Percentiles rank a stretch among this genome's conserved stretches.
Conservation (phyloP, 73 alveolate genomes). For the Tetrahymena borealis region DNA sequence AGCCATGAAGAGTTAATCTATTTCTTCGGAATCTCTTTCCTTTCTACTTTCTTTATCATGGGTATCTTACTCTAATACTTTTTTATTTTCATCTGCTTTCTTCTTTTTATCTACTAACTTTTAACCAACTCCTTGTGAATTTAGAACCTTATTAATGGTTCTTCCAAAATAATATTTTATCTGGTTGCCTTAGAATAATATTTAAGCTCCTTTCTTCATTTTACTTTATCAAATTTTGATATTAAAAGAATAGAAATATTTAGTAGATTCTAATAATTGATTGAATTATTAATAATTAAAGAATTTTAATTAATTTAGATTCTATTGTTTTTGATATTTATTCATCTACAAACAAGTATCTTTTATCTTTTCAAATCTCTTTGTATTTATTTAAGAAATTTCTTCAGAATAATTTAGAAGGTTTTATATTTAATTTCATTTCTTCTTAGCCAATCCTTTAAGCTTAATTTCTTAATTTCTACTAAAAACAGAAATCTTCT, state of each 20-base stretch:
- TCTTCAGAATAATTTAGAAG: not conserved
- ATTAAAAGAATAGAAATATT: too few relatives aligned
- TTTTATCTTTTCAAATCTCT: not conserved
- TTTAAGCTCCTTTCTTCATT: not conserved
- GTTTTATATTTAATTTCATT: not conserved
- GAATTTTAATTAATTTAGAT: not conserved
- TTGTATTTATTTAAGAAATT: not conserved
- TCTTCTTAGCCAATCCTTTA: too few relatives aligned
- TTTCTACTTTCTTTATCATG: not conserved
- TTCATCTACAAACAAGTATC: not conserved
- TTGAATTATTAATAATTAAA: too few relatives aligned
- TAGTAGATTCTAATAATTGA: not conserved
- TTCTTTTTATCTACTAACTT: not conserved
- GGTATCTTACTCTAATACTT: not conserved
- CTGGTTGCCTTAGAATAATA: not conserved
- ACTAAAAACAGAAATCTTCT: too few relatives aligned
- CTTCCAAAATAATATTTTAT: not conserved
- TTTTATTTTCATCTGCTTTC: not conserved
- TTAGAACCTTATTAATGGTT: not conserved
- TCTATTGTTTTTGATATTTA: not conserved
- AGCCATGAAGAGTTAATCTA: slow-evolving; percentile 12
- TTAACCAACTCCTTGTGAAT: not conserved
- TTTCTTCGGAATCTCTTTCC: slow-evolving; percentile 10
- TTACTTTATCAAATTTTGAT: too few relatives aligned
- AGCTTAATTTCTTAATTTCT: too few relatives aligned